Evolutionary conservation across 805 yeast species (phyloP).

Genomic region (Lachancea waltii): DNA sequence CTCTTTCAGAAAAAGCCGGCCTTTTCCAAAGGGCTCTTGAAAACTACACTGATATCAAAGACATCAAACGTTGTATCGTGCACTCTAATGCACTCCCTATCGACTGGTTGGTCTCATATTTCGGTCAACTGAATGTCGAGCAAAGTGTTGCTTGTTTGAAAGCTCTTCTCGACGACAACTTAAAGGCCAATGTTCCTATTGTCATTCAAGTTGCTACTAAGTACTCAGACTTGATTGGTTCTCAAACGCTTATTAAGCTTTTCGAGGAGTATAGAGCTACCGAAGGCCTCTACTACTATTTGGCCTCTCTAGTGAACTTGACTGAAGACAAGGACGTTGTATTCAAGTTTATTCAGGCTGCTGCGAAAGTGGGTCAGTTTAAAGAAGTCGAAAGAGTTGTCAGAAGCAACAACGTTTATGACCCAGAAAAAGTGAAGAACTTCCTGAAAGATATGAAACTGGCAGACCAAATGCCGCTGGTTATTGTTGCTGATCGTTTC

Average conservation of each 20-base stretch:
- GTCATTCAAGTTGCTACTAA: constrained; percentile 96
- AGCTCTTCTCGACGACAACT: constrained; percentile 73
- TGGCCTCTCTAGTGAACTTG: constrained; percentile 87
- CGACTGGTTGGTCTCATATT: constrained; percentile 90
- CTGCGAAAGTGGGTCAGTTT: constrained; percentile 81
- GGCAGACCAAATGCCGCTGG: constrained; percentile 92
- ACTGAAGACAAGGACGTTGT: constrained; percentile 94
- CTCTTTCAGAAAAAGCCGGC: constrained; percentile 93
- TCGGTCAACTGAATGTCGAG: constrained; percentile 90
- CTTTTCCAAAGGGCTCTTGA: constrained; percentile 92
- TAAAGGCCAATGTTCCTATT: constrained; percentile 83
- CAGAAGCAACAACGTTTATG: constrained; percentile 87
- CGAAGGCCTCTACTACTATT: constrained; percentile 92
- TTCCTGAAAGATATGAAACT: constrained; percentile 90
- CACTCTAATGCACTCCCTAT: constrained; percentile 79
- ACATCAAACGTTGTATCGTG: constrained; percentile 89
- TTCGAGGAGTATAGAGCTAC: constrained; percentile 89
- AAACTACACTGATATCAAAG: constrained; percentile 89
- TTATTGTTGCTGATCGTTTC: constrained; percentile 91
- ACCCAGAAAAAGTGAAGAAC: constrained; percentile 96
- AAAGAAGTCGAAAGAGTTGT: constrained; percentile 95
- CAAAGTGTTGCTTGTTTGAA: constrained; percentile 83
- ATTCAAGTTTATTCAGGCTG: constrained; percentile 91
- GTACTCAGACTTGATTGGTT: constrained; percentile 88
- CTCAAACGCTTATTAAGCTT: constrained; percentile 74